These are phyloP conservation scores for Albizia julibrissin DNA, from an alignment of 306 rosid genomes.

Conservation along the genomic window DNA sequence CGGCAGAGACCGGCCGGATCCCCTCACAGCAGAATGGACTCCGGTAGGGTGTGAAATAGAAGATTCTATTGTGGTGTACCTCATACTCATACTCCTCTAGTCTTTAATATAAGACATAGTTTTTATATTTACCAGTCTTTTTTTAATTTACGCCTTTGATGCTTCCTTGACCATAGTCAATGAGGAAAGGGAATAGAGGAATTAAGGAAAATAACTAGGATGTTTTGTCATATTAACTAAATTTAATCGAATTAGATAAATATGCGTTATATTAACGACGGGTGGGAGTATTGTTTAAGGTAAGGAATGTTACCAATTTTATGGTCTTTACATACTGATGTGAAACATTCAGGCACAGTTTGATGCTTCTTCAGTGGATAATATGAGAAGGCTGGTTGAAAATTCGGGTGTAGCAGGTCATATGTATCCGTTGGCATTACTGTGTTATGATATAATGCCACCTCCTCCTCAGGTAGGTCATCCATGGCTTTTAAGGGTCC, in stretches of 20 bases:
- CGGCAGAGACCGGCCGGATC: neutral
- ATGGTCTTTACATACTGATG: neutral
- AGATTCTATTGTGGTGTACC: neutral
- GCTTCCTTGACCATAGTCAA: too few relatives aligned
- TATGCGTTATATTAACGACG: too few relatives aligned
- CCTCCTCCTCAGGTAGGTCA: neutral
- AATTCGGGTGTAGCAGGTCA: neutral
- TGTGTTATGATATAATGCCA: conserved; percentile 3
- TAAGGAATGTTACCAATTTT: neutral
- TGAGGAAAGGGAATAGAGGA: too few relatives aligned
- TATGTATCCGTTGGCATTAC: neutral
- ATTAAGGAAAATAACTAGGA: too few relatives aligned
- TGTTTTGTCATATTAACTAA: too few relatives aligned
- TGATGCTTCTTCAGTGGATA: conserved; percentile 1
- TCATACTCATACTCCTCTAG: neutral
- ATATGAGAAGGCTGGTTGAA: neutral
- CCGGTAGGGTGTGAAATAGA: neutral
- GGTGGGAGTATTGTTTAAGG: neutral
- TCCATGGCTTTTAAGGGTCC: neutral
- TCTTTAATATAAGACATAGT: too few relatives aligned
- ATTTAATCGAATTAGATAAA: too few relatives aligned
- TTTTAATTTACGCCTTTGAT: too few relatives aligned
- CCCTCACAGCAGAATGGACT: neutral
- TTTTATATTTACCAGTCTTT: too few relatives aligned
- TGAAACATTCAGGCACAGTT: neutral